Base-by-base conservation (phyloP, 2,329 filamentous ascomycete genomes). In the Exophiala bonariae region DNA sequence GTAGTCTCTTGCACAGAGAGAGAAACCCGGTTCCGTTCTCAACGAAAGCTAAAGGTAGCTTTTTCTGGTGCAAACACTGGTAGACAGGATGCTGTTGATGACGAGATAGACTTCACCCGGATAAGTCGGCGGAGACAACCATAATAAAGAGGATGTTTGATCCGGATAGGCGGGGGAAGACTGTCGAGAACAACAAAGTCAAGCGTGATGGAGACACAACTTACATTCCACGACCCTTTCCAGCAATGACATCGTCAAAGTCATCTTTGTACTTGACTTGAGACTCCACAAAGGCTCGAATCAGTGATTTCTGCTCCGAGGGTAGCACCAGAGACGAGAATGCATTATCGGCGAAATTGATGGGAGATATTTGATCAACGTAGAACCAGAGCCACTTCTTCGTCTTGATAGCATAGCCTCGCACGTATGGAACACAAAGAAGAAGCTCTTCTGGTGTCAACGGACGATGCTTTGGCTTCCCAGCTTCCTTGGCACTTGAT, bases 211-310 rank as follows among this genome's bases (percentile, higher is more conserved):
- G 23, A 23, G 13, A 33, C 6, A 6, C 20, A 19, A 31, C 16
- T 76, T 43, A 78, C 69, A 8, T 26, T 26, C 77, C 76, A 13
- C 67, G 66, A 10, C 77, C 77, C 55, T 80, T 80, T 22, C 74
- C 76, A 20, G 71, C 65, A 19, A 80, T 72, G 14, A 78, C 63
- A 52, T 79, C 75, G 56, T 77, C 74, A 52, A 77, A 76, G 20
- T 64, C 64, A 14, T 62, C 56, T 28, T 69, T 63, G 44, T 47
- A 43, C 32, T 62, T 57, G 19, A 66, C 65, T 41, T 76, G 72
- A 6, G 66, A 67, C 17, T 70, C 65, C 9, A 72, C 70, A 55
- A 78, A 67, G 4, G 71, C 71, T 3, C 75, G 64, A 37, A 78
- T 69, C 18, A 77, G 59, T 17, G 72, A 63, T 51, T 78, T 78